Evolutionary conservation across 2,329 filamentous ascomycete genomes (phyloP).

Genomic region (Teratosphaeriaceae sp.): DNA sequence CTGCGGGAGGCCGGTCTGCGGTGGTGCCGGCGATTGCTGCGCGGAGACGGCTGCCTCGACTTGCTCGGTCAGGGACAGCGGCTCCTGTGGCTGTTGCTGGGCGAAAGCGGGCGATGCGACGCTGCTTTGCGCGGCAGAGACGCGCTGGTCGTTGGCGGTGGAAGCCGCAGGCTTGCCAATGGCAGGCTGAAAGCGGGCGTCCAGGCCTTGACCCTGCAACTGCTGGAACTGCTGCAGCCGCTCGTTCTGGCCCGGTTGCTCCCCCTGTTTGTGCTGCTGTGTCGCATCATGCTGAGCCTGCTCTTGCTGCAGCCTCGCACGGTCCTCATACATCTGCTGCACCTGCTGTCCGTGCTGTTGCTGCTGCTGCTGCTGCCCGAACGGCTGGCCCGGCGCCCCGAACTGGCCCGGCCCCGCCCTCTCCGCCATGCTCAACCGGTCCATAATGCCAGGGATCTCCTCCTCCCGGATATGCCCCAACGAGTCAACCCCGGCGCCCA

Average conservation of each 20-base stretch:
- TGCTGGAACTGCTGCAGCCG: conserved; percentile 80
- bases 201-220: conserved; percentile 48
- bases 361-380: conserved; percentile 42
- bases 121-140: conserved; percentile 16
- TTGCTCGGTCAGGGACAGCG: conserved; percentile 72
- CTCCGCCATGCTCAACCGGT: conserved; percentile 54
- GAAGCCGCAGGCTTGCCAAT: conserved; percentile 9
- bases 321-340: conserved; percentile 54
- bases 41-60: conserved; percentile 67
- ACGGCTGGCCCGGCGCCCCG: conserved; percentile 38
- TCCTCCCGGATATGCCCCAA: conserved; percentile 56
- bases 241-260: conserved; percentile 46
- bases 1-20: conserved; percentile 62
- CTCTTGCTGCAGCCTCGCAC: conserved; percentile 54
- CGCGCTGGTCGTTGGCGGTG: conserved; percentile 10
- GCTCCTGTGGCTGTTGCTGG: conserved; percentile 29
- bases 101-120: conserved; percentile 11
- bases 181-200: conserved; percentile 15
- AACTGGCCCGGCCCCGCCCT: conserved; percentile 46
- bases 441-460: conserved; percentile 58
- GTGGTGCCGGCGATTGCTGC: conserved; percentile 49
- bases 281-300: conserved; percentile 49
- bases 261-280: conserved; percentile 40
- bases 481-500: conserved; percentile 39
- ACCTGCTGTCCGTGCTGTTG: conserved; percentile 49